These are phyloP conservation scores for Cyphellophora europaea DNA, from an alignment of 2,329 filamentous ascomycete species.

Conservation along the genomic window DNA sequence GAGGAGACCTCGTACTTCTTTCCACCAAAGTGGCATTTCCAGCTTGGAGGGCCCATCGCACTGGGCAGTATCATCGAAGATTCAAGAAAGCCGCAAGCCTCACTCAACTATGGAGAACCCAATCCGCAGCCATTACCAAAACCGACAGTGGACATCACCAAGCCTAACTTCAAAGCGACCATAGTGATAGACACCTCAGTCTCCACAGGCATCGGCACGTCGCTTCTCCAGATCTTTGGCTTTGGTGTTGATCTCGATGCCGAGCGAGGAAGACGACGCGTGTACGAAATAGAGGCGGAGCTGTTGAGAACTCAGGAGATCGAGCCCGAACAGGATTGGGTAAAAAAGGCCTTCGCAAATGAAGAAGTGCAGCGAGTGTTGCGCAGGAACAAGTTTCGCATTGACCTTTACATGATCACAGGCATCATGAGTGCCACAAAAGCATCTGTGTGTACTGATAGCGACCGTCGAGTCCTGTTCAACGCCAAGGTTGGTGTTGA, in stretches of 20 bases:
- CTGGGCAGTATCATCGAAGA: slow-evolving; percentile 1
- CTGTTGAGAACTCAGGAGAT: neutral
- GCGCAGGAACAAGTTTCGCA: slow-evolving; percentile 1
- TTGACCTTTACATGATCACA: slow-evolving; percentile 1
- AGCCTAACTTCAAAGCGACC: neutral
- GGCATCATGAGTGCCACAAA: neutral
- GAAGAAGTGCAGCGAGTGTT: neutral
- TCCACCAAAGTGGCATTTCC: slow-evolving; percentile 1
- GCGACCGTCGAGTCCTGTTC: neutral
- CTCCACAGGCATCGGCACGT: neutral
- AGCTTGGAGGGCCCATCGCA: neutral
- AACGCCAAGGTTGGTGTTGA: neutral
- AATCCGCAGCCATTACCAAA: neutral
- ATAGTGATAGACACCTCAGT: neutral
- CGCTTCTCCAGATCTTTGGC: slow-evolving; percentile 1
- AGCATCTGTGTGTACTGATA: neutral
- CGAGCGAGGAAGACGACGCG: neutral
- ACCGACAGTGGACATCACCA: neutral
- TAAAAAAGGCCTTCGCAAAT: neutral
- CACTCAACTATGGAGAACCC: neutral
- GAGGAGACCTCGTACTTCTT: neutral
- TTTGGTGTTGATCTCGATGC: neutral
- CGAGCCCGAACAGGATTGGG: neutral
- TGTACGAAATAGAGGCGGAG: neutral
- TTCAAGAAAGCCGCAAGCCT: neutral